Evolutionary conservation across 257 asterid species (phyloP), one percentile per base, ranked within the genome.

Genomic region (Cynanchum wilfordii): DNA sequence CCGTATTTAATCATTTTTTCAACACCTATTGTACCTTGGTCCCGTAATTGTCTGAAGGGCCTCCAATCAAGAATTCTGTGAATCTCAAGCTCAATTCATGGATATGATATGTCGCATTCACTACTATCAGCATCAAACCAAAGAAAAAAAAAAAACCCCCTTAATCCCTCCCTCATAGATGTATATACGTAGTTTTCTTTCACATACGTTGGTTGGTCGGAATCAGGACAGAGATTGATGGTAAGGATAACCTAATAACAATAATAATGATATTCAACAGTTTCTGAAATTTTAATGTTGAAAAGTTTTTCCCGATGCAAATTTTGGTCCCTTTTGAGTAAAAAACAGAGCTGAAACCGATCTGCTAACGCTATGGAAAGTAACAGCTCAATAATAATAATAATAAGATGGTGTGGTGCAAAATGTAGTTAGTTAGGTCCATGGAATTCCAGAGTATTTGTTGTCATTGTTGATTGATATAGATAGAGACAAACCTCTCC

Each of bases 81-180:
- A 54, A 64, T 42, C 84, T 68, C 38, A 45, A 71, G 78, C 70
- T 77, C 78, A 62, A 50, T 27, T 25, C 38, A 11, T 40, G 77
- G 63, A 49, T 62, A 47, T 81, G 75, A 76, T 70, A 27, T 66
- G 77, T 40, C 75, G 33, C 56, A 45, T 57, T 70, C 72, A 74
- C 24, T 50, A 66, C 60, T 55, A n/a, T 42, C 74, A 45, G 60
- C 50, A 62, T 49, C 33, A 65, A 30, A 75, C 10, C 10, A 42
- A 42, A 40, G 7, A 40, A 6, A 3, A 40, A 40, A 40, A 40
- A 5, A 40, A 40, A 40, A 40, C 7, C 38, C 38, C 38, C 3
- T 33, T 33, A 42, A 49, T 7, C 38, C 38, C 38, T 33, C 38
- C 38, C 38, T 5, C 12, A 55, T 15, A 8, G 36, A 13, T 68